These are phyloP conservation scores for Bipolaris sorokiniana DNA, from an alignment of 2,329 filamentous ascomycete genomes.

Conservation along the genomic window DNA sequence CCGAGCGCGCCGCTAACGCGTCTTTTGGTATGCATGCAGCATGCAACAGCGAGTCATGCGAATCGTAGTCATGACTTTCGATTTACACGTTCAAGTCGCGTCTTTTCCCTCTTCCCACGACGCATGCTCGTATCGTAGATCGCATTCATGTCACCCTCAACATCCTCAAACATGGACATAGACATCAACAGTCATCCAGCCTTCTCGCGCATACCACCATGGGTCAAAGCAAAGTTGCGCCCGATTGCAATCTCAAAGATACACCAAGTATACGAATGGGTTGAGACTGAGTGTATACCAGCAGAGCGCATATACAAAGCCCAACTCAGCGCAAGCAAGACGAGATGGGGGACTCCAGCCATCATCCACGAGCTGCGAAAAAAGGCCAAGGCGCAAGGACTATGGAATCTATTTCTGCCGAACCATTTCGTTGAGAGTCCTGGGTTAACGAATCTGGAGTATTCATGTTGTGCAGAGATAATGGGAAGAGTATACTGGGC, in stretches of 20 bases:
- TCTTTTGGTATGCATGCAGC: constrained; percentile 12
- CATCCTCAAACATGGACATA: constrained; percentile 26
- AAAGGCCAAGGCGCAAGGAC: constrained; percentile 50
- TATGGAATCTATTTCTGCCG: constrained; percentile 52
- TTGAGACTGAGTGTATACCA: constrained; percentile 55
- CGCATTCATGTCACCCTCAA: constrained; percentile 11
- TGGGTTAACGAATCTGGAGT: constrained; percentile 56
- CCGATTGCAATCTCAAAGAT: constrained; percentile 53
- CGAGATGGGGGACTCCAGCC: constrained; percentile 50
- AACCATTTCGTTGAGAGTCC: constrained; percentile 53
- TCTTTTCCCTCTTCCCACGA: neutral
- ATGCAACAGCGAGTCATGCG: constrained; percentile 26
- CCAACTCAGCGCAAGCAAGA: constrained; percentile 39
- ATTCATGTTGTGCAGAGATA: constrained; percentile 55
- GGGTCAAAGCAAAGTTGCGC: constrained; percentile 60
- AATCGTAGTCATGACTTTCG: constrained; percentile 12
- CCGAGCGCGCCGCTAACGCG: constrained; percentile 23
- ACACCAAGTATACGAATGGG: constrained; percentile 52
- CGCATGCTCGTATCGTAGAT: neutral
- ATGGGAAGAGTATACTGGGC: constrained; percentile 57
- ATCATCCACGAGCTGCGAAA: constrained; percentile 52
- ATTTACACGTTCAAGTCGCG: constrained; percentile 5
- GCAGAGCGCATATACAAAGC: constrained; percentile 53
- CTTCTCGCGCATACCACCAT: constrained; percentile 50
- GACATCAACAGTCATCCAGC: constrained; percentile 42